phyloP scores from a whole-genome alignment of 2,329 filamentous ascomycete species.

The Neofusicoccum cordaticola region DNA sequence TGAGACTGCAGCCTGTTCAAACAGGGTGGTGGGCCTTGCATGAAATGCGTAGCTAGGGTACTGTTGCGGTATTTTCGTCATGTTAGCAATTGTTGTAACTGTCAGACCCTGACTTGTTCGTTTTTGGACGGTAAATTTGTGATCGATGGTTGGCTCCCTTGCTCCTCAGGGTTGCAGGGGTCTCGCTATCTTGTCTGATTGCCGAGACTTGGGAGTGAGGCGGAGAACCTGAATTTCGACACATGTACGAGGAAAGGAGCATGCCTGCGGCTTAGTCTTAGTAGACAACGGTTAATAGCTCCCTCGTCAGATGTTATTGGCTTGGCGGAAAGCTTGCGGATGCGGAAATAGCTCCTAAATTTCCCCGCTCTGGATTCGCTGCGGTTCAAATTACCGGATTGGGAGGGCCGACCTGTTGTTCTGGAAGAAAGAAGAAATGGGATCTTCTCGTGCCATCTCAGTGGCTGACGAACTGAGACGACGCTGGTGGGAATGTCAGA shows the following conservation, averaged over 20 bases:
- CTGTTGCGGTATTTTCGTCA: neutral
- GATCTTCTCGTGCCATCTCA: neutral
- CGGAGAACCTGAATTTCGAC: neutral
- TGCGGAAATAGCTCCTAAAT: neutral
- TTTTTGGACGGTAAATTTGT: neutral
- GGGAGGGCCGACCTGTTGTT: neutral
- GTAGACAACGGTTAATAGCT: neutral
- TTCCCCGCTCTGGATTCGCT: neutral
- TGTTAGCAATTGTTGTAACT: too few relatives aligned
- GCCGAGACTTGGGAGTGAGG: neutral
- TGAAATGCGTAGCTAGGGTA: neutral
- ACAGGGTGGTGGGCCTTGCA: neutral
- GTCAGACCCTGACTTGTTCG: neutral
- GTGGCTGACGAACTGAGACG: neutral
- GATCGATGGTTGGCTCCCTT: neutral
- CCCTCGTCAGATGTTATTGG: neutral
- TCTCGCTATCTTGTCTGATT: neutral
- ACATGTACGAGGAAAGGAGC: neutral
- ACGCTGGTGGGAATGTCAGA: neutral
- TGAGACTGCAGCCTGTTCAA: neutral
- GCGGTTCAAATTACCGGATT: neutral
- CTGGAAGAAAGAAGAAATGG: neutral
- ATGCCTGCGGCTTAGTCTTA: neutral
- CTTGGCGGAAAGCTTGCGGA: neutral
- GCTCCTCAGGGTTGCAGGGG: neutral